These are phyloP conservation scores for Paxillus involutus DNA, from an alignment of 768 basidiomycete genomes.

Conservation along the genomic window DNA sequence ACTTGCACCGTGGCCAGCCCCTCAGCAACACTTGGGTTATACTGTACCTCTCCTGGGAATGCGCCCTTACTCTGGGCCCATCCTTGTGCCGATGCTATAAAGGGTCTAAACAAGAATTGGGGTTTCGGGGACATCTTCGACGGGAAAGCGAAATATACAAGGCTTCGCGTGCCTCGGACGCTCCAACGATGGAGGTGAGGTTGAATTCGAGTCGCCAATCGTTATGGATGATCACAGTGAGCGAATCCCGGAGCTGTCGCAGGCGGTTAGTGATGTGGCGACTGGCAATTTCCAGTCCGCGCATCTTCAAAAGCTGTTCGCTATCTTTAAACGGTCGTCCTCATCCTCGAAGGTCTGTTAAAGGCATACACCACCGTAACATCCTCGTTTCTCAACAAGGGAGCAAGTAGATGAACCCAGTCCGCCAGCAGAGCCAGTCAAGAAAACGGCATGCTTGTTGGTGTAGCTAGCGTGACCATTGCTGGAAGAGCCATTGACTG, in stretches of 20 bases:
- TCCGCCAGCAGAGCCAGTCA: slow-evolving; percentile 35
- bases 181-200: slow-evolving; percentile 50
- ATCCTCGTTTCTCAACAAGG: slow-evolving; percentile 31
- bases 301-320: slow-evolving; percentile 18
- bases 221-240: slow-evolving; percentile 42
- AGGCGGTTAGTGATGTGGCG: slow-evolving; percentile 6
- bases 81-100: slow-evolving; percentile 28
- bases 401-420: slow-evolving; percentile 35
- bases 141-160: slow-evolving; percentile 24
- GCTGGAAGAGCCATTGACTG: neutral
- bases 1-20: slow-evolving; percentile 37
- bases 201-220: slow-evolving; percentile 56
- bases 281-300: slow-evolving; percentile 28
- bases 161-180: slow-evolving; percentile 41
- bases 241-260: slow-evolving; percentile 34
- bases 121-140: slow-evolving; percentile 27
- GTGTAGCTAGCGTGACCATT: neutral
- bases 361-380: slow-evolving; percentile 29
- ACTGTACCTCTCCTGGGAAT: slow-evolving; percentile 33
- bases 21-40: slow-evolving; percentile 26
- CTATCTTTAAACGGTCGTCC: slow-evolving; percentile 18
- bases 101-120: slow-evolving; percentile 41
- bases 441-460: slow-evolving; percentile 27
- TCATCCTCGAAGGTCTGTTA: slow-evolving; percentile 23
- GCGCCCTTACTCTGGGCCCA: slow-evolving; percentile 12